Evolutionary conservation across 176 grass and related monocot genomes (phyloP).

Genomic region (Bolboschoenus planiculmis): DNA sequence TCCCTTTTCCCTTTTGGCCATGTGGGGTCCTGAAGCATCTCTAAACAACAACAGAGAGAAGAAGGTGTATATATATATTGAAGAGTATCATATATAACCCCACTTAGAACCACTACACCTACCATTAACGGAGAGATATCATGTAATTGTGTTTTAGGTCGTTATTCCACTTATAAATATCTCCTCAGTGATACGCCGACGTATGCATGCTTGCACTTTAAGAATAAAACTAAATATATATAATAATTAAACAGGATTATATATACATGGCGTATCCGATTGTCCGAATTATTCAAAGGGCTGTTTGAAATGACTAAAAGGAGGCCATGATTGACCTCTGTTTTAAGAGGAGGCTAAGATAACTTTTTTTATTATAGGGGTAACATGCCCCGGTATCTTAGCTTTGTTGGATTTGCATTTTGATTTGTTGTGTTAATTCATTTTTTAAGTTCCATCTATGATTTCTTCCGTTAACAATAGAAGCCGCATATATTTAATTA

Average conservation of each 20-base stretch:
- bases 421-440: not conserved
- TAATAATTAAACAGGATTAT: conserved; percentile 4
- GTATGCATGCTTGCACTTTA: conserved; percentile 36
- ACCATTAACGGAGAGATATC: conserved; percentile 46
- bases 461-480: not conserved
- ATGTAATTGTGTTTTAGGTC: conserved; percentile 53
- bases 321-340: conserved; percentile 32
- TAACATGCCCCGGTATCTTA: conserved; percentile 5
- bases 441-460: not conserved
- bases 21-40: conserved; percentile 12
- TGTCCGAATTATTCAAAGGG: conserved; percentile 46
- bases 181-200: conserved; percentile 42
- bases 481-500: not conserved
- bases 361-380: not conserved
- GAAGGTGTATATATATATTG: not conserved
- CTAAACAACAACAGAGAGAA: conserved; percentile 30
- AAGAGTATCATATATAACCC: conserved; percentile 24
- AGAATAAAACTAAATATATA: conserved; percentile 5
- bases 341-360: not conserved
- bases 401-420: conserved; percentile 1
- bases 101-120: conserved; percentile 38
- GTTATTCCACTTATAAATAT: conserved; percentile 30
- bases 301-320: conserved; percentile 65
- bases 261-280: conserved; percentile 29
- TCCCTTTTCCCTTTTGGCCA: not conserved